phyloP scores from a whole-genome alignment of 805 yeast genomes.

The Saitoella complicata region DNA sequence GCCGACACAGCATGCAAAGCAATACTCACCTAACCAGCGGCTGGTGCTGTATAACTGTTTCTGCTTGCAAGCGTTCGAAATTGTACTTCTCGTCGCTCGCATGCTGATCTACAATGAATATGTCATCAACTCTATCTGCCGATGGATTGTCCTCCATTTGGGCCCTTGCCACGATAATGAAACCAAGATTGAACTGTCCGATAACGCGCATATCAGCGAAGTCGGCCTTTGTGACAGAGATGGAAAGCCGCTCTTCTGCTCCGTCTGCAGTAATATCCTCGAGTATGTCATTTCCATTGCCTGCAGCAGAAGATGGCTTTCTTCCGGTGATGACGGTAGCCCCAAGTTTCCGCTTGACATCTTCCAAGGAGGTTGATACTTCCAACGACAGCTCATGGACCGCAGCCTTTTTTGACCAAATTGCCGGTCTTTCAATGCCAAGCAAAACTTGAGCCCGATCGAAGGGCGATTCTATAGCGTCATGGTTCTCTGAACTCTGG shows the following conservation, averaged over 20 bases:
- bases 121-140: conserved; percentile 24
- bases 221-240: conserved; percentile 54
- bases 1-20: neutral
- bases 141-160: conserved; percentile 15
- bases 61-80: conserved; percentile 52
- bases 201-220: conserved; percentile 60
- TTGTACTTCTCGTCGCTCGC: conserved; percentile 94
- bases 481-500: no score
- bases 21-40: conserved; percentile 34
- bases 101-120: conserved; percentile 90
- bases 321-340: neutral
- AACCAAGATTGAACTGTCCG: conserved; percentile 94
- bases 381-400: no score
- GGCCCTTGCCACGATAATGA: conserved; percentile 51
- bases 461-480: no score
- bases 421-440: no score
- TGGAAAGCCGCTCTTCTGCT: conserved; percentile 43
- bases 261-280: conserved; percentile 24
- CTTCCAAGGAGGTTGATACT: neutral
- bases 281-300: neutral
- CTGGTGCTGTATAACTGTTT: conserved; percentile 48
- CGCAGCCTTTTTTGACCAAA: no score
- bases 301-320: neutral
- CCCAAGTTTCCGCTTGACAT: neutral
- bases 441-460: no score